phyloP scores from a whole-genome alignment of 192 early-diverging fungal species.

The Coemansia sp. region DNA sequence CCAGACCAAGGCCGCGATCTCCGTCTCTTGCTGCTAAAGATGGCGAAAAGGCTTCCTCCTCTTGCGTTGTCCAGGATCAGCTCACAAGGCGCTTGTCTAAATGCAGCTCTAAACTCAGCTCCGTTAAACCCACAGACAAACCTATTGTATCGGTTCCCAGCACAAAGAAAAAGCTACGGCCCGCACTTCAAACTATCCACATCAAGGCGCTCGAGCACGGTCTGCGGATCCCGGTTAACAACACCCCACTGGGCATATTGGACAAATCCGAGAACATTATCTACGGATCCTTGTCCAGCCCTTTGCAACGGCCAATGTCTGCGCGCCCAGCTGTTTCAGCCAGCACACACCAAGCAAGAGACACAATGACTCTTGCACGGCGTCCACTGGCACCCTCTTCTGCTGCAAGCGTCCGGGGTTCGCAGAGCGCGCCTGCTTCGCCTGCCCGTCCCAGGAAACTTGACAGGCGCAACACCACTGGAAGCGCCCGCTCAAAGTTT shows the following conservation, averaged over 20 bases:
- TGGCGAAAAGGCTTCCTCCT: background rate
- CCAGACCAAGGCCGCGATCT: background rate
- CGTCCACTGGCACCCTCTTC: background rate
- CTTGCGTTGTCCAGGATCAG: background rate
- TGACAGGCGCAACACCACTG: background rate
- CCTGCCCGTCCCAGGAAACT: conserved; percentile 3
- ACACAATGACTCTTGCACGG: background rate
- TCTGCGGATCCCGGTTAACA: conserved; percentile 42
- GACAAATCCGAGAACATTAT: conserved; percentile 40
- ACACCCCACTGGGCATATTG: conserved; percentile 39
- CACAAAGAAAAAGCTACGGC: conserved; percentile 26
- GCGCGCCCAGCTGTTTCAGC: background rate
- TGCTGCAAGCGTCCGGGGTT: background rate
- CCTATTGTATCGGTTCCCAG: background rate
- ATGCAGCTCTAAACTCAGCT: background rate
- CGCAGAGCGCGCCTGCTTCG: conserved; percentile 2
- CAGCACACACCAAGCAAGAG: background rate
- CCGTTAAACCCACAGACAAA: background rate
- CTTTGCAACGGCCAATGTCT: background rate
- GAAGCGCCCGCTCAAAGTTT: background rate
- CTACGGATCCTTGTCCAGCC: conserved; percentile 6
- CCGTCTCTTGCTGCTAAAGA: background rate
- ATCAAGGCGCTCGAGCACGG: conserved; percentile 47
- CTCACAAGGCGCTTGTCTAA: background rate
- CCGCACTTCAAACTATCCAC: conserved; percentile 43